A percentile compares a stretch with the other conserved stretches of the same genome.
Conservation (phyloP, 495 filamentous ascomycete genomes). For the Halenospora varia region DNA sequence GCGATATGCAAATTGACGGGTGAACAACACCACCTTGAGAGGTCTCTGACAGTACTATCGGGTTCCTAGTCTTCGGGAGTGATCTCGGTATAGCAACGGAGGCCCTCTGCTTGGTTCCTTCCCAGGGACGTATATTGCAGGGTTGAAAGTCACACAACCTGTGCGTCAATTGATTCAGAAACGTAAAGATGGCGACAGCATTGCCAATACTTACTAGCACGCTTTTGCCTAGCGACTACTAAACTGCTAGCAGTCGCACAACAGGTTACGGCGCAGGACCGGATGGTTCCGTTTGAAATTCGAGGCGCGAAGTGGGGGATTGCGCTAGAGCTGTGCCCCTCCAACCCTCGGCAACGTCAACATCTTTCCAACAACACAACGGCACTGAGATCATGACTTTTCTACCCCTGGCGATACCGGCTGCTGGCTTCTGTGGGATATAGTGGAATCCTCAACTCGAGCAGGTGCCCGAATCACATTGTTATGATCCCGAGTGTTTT, state of each 20-base stretch:
- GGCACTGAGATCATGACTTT: neutral
- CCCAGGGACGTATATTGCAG: too few species aligned
- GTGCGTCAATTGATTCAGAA: too few species aligned
- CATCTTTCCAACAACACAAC: neutral
- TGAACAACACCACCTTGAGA: too few species aligned
- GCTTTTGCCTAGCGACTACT: too few species aligned
- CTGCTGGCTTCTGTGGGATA: neutral
- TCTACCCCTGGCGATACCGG: neutral
- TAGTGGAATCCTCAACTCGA: neutral
- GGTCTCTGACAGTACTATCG: too few species aligned
- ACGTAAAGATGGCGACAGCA: too few species aligned
- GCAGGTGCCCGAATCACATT: neutral
- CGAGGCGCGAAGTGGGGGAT: neutral
- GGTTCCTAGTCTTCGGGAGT: too few species aligned
- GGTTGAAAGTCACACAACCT: too few species aligned
- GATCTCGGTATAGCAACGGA: too few species aligned
- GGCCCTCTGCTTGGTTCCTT: too few species aligned
- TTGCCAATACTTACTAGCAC: too few species aligned
- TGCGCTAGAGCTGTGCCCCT: neutral
- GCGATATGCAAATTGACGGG: too few species aligned
- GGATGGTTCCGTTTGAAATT: neutral
- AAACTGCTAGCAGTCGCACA: neutral
- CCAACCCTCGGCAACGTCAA: neutral
- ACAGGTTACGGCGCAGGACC: neutral
- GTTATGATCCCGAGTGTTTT: neutral